These are phyloP conservation scores for Chrysosporium keratinophilum DNA, from an alignment of 2,329 filamentous ascomycete species.

Conservation along the genomic window DNA sequence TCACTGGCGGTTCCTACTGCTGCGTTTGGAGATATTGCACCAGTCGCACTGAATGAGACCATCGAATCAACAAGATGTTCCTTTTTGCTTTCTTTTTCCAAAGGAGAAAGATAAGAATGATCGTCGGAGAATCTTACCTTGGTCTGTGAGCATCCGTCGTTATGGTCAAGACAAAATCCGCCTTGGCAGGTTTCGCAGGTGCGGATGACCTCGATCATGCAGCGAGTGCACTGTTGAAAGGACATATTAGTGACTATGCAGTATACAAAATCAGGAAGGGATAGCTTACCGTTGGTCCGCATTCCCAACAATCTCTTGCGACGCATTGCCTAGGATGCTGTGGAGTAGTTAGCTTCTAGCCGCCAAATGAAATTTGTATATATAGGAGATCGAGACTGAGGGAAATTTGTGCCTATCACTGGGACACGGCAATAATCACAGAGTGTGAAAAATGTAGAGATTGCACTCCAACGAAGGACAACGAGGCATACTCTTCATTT, in stretches of 20 bases:
- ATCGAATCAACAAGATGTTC: constrained; percentile 6
- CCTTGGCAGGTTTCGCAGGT: constrained; percentile 62
- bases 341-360: constrained; percentile 13
- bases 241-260: background rate
- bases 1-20: background rate
- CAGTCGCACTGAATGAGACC: constrained; percentile 30
- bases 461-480: constrained; percentile 25
- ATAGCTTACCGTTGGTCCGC: constrained; percentile 61
- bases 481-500: constrained; percentile 16
- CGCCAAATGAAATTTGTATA: background rate
- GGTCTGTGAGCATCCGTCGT: constrained; percentile 65
- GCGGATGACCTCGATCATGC: constrained; percentile 60
- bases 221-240: constrained; percentile 57
- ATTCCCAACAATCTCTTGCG: constrained; percentile 73
- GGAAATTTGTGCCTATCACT: background rate
- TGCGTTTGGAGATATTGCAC: constrained; percentile 27
- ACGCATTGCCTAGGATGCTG: constrained; percentile 38
- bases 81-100: constrained; percentile 1
- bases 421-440: background rate
- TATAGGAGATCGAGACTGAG: background rate
- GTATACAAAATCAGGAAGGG: background rate
- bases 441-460: constrained; percentile 7
- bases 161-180: constrained; percentile 74
- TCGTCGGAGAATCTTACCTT: too few relatives aligned
- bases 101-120: constrained; percentile 3